A percentile compares a stretch with the other conserved stretches of the same genome.
These are phyloP conservation scores for Mycena amicta DNA, from an alignment of 768 basidiomycete genomes.

Conservation along the genomic window DNA sequence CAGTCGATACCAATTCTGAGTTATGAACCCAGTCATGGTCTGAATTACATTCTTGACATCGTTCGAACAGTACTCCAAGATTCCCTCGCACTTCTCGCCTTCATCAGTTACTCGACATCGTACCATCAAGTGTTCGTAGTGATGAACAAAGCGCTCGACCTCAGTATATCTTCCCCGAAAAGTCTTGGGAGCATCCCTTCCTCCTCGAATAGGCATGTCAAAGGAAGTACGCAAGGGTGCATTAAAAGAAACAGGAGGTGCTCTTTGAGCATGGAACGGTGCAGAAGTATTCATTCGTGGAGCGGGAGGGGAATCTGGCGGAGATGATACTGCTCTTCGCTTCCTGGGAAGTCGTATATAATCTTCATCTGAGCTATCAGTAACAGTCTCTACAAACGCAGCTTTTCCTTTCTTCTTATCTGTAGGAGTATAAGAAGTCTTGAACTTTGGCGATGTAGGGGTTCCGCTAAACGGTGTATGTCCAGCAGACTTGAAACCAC, in stretches of 20 bases:
- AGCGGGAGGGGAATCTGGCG: too few species aligned
- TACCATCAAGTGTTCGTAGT: slow-evolving; percentile 15
- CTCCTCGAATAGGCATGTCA: slow-evolving; percentile 19
- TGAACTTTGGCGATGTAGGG: too few species aligned
- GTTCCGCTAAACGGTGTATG: too few species aligned
- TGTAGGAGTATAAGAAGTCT: too few species aligned
- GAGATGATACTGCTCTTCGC: too few species aligned
- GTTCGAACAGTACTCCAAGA: slow-evolving; percentile 20
- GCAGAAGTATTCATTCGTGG: too few species aligned
- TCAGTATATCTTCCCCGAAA: slow-evolving; percentile 24
- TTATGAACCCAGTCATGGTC: slow-evolving; percentile 2
- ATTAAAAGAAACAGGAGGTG: neutral
- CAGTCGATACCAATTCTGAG: slow-evolving; percentile 8
- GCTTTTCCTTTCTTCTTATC: too few species aligned
- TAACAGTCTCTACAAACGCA: too few species aligned
- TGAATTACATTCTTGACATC: slow-evolving; percentile 17
- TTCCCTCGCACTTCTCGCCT: slow-evolving; percentile 1
- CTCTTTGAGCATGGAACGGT: too few species aligned
- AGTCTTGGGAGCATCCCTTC: slow-evolving; percentile 20
- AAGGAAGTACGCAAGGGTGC: slow-evolving; percentile 2
- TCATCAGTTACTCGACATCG: slow-evolving; percentile 9
- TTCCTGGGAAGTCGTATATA: too few species aligned
- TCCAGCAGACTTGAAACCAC: too few species aligned
- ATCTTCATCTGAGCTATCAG: too few species aligned
- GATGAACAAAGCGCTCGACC: slow-evolving; percentile 16